Evolutionary conservation across 2,329 filamentous ascomycete species (phyloP), one percentile per base, ranked within the genome.

Genomic region (Aureobasidium musti): DNA sequence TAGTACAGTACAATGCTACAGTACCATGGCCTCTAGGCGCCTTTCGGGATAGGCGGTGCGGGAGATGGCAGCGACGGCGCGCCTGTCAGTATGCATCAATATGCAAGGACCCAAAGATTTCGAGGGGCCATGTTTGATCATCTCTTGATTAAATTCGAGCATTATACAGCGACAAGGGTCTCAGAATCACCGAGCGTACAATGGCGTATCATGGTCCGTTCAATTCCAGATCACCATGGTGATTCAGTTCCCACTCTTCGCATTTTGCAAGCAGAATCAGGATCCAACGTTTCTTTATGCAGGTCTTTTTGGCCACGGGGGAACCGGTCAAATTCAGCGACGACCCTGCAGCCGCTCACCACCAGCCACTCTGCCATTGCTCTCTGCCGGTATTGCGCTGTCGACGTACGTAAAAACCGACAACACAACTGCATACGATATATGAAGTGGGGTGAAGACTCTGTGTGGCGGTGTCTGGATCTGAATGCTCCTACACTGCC

Each of bases 41-140:
- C 33, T 63, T 63, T 63, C 1, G 59, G 45, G 52, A 63, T 63
- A 63, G 59, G 59, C 59, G 14, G 14, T 37, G 60, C 60, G 60
- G 60, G 60, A 64, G 49, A 45, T 64, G 49, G 60, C 37, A 64
- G 47, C 19, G 60, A 64, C 60, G 60, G 60, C 60, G 60, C 49
- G 47, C 49, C 49, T 53, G 47, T 45, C 47, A 54, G n/a, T 21
- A 63, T 63, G 30, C 59, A 63, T 26, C 30, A 28, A 49, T 30
- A 64, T 64, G 60, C 60, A 64, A 64, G 60, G 60, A 37, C 47
- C 60, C 60, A 53, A 53, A 10, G 60, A 54, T 14, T 53, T 19
- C 21, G 23, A 47, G 33, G 30, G 21, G 35, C 19, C 26, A 35
- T 30, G 56, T 47, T 35, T 33, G 19, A 63, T 39, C 59, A 39